A percentile compares a stretch with the other conserved stretches of the same genome.
Evolutionary conservation across 352 stramenopile species (phyloP).

Genomic region (Blastocystis sp.): DNA sequence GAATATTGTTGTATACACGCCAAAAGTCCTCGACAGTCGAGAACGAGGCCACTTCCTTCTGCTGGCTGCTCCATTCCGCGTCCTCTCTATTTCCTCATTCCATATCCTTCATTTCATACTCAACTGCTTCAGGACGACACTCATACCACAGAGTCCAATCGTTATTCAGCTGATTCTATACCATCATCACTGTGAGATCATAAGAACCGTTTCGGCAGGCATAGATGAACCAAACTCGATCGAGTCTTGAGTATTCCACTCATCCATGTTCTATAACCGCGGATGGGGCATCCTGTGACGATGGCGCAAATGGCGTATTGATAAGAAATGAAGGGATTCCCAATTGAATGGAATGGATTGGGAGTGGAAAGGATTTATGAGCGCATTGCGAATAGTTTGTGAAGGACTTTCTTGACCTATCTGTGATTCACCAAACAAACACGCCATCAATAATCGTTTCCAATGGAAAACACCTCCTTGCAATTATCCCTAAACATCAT

Average conservation of each 20-base stretch:
- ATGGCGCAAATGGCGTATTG: too few relatives aligned
- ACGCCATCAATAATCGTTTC: slow-evolving; percentile 7
- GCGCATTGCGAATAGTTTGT: too few relatives aligned
- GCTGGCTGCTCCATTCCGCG: neutral
- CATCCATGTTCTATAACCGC: too few relatives aligned
- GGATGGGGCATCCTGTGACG: too few relatives aligned
- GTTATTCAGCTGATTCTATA: slow-evolving; percentile 22
- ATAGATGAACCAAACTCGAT: too few relatives aligned
- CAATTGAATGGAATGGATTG: neutral
- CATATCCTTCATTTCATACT: neutral
- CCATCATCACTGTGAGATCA: neutral
- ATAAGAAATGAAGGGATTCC: neutral
- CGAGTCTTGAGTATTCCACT: too few relatives aligned
- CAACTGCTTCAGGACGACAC: neutral
- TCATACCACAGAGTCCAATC: slow-evolving; percentile 2
- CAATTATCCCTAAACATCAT: slow-evolving; percentile 20
- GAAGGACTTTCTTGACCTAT: too few relatives aligned
- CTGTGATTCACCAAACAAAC: too few relatives aligned
- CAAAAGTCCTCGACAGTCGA: slow-evolving; percentile 7
- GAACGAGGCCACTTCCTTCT: neutral
- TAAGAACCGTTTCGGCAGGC: neutral
- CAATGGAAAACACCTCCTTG: slow-evolving; percentile 37
- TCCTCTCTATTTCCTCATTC: neutral
- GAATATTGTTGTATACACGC: neutral
- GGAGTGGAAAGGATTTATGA: too few relatives aligned